Conservation (phyloP, 345 rosid genomes). For the Gossypium bickii region DNA sequence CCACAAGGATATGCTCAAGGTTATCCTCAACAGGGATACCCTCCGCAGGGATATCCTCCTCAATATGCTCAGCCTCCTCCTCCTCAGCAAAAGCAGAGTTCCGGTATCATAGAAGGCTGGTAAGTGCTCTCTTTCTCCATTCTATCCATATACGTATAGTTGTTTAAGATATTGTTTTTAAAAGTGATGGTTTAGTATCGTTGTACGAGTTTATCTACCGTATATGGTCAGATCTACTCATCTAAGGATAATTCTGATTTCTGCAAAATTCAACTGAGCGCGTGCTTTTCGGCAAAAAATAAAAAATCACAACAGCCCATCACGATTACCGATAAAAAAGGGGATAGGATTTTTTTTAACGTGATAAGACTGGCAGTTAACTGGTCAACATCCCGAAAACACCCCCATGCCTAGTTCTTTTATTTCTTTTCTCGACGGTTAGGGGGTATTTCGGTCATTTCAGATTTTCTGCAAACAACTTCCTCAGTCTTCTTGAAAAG, state of each 20-base stretch:
- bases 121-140: not conserved
- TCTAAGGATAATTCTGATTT: not conserved
- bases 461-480: not conserved
- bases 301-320: not conserved
- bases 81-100: constrained; percentile 37
- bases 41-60: not conserved
- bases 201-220: not conserved
- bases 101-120: constrained; percentile 40
- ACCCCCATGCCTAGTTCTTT: not conserved
- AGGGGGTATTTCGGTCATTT: not conserved
- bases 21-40: not conserved
- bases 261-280: not conserved
- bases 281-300: not conserved
- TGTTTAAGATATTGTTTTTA: not conserved
- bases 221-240: not conserved
- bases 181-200: not conserved
- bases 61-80: constrained; percentile 63
- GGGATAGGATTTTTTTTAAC: not conserved
- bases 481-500: not conserved
- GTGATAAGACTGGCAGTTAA: not conserved
- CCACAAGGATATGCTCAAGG: not conserved
- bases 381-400: not conserved
- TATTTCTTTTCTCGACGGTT: not conserved
- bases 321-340: not conserved
- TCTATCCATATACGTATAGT: too few relatives aligned